Conservation (phyloP, 768 basidiomycete genomes). For the Krasilnikovozyma curviuscula region DNA sequence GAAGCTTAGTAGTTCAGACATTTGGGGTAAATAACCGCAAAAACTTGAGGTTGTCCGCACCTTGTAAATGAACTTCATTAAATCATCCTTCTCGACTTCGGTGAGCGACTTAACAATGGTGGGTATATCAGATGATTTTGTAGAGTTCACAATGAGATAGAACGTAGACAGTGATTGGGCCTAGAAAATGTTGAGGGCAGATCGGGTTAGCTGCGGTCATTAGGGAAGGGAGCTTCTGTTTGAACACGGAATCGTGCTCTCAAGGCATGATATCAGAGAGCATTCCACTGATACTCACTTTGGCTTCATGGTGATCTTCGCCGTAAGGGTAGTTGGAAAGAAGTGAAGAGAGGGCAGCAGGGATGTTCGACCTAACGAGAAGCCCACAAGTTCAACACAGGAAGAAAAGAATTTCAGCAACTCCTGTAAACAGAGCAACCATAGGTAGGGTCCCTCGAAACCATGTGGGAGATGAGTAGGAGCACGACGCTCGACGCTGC, state of each 20-base stretch:
- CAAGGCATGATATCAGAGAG: not conserved
- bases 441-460: not conserved
- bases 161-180: slow-evolving; percentile 58
- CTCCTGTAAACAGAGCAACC: not conserved
- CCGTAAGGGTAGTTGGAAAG: slow-evolving; percentile 78
- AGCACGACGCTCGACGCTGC: not conserved
- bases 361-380: slow-evolving; percentile 48
- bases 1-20: not conserved
- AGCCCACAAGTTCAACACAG: not conserved
- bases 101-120: slow-evolving; percentile 51
- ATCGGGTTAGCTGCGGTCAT: too few species aligned
- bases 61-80: slow-evolving; percentile 98
- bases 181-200: slow-evolving; percentile 31
- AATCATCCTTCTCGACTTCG: slow-evolving; percentile 59
- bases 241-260: not conserved
- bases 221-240: not conserved
- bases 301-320: slow-evolving; percentile 67
- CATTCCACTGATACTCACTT: slow-evolving; percentile 34
- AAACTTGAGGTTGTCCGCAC: slow-evolving; percentile 11
- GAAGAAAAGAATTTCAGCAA: not conserved
- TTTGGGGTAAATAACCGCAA: not conserved
- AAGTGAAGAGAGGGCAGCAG: slow-evolving; percentile 48
- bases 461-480: not conserved
- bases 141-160: slow-evolving; percentile 79
- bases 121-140: slow-evolving; percentile 71